These are phyloP conservation scores for Closterium sp. DNA, from an alignment of 139 green algal genomes.

Conservation along the genomic window DNA sequence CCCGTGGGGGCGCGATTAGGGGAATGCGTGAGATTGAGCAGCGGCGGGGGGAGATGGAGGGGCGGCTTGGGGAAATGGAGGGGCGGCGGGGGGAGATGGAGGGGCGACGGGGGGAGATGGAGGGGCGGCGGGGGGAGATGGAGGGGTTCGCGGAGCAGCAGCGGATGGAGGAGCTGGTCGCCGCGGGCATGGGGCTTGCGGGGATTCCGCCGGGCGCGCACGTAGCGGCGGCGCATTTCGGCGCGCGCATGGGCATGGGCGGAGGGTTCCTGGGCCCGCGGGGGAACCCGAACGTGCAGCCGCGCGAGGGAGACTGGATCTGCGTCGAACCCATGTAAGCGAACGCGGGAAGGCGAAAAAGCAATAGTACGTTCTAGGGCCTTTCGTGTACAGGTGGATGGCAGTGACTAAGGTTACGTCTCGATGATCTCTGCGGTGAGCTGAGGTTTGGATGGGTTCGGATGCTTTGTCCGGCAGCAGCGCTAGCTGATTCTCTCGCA, in stretches of 20 bases:
- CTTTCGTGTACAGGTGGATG: background rate
- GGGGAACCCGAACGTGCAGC: conserved; percentile 36
- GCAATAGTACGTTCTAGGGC: background rate
- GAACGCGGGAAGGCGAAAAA: background rate
- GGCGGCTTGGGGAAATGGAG: background rate
- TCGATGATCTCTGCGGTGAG: background rate
- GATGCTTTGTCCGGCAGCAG: background rate
- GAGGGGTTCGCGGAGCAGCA: background rate
- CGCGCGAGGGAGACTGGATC: conserved; percentile 47
- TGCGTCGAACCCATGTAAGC: conserved; percentile 37
- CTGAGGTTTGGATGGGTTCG: background rate
- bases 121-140: background rate
- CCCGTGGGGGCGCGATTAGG: background rate
- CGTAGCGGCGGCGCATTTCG: background rate
- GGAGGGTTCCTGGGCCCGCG: background rate
- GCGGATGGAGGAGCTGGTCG: background rate
- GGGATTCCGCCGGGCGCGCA: background rate
- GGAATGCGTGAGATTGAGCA: background rate
- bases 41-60: background rate
- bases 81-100: background rate
- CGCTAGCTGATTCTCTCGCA: background rate
- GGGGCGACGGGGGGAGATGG: background rate
- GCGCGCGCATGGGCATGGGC: background rate
- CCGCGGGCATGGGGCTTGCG: background rate
- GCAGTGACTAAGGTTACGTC: background rate